A percentile compares a stretch with the other conserved stretches of the same genome.
Conservation (phyloP, 1,284 basidiomycete species). For the Cryptococcus wingfieldii region DNA sequence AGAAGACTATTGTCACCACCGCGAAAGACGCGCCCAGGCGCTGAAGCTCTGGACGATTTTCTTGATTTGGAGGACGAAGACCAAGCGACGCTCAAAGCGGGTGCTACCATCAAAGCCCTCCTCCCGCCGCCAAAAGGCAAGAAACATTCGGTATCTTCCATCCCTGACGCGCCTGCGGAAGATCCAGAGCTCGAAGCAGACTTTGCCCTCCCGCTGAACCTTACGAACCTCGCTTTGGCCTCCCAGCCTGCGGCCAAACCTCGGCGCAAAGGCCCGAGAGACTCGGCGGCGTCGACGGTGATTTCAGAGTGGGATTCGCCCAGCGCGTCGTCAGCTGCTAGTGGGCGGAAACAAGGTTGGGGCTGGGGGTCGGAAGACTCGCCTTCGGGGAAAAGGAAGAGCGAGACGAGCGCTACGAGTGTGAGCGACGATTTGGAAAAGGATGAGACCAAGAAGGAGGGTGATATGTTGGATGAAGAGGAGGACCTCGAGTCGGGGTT, state of each 20-base stretch:
- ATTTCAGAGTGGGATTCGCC: constrained; percentile 34
- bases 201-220: constrained; percentile 41
- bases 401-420: constrained; percentile 38
- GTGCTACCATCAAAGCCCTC: constrained; percentile 40
- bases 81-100: constrained; percentile 43
- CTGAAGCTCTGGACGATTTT: constrained; percentile 38
- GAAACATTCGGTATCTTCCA: not conserved
- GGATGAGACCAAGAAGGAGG: not conserved
- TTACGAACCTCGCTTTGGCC: constrained; percentile 39
- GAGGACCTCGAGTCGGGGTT: constrained; percentile 42
- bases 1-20: constrained; percentile 12
- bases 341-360: constrained; percentile 19
- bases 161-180: no score
- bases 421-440: constrained; percentile 28
- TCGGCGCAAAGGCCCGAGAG: constrained; percentile 20
- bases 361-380: constrained; percentile 28
- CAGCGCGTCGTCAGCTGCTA: constrained; percentile 16
- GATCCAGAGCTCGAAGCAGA: constrained; percentile 34
- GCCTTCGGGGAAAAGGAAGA: constrained; percentile 18
- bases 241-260: constrained; percentile 18
- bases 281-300: constrained; percentile 30
- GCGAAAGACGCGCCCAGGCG: constrained; percentile 20
- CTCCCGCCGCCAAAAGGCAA: constrained; percentile 31
- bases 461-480: constrained; percentile 19
- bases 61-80: constrained; percentile 39